Evolutionary conservation across 768 basidiomycete genomes (phyloP).

Genomic region (Suillus bovinus): DNA sequence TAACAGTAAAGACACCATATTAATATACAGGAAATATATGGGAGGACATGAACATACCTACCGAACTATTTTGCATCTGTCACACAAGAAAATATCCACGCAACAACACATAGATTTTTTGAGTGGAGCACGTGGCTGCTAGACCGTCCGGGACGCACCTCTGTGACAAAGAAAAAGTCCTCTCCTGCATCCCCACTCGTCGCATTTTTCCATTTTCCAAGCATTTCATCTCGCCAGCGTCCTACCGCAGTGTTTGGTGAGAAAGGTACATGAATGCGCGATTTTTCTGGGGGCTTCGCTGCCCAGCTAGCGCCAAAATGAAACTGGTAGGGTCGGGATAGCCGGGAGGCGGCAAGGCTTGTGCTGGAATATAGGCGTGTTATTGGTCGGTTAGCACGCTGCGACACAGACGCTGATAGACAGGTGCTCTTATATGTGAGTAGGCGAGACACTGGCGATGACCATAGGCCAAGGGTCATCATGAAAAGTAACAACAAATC

Average conservation of each 20-base stretch:
- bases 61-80: slow-evolving; percentile 79
- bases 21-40: slow-evolving; percentile 16
- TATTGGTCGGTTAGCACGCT: background rate
- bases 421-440: slow-evolving; percentile 7
- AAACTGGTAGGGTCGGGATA: slow-evolving; percentile 62
- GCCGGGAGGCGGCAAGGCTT: slow-evolving; percentile 24
- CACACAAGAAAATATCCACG: slow-evolving; percentile 10
- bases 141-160: slow-evolving; percentile 45
- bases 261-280: slow-evolving; percentile 48
- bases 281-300: slow-evolving; percentile 57
- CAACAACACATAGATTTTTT: slow-evolving; percentile 6
- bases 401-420: slow-evolving; percentile 5
- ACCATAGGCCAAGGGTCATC: background rate
- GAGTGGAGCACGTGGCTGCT: background rate
- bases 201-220: slow-evolving; percentile 45
- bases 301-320: slow-evolving; percentile 80
- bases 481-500: background rate
- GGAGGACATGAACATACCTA: slow-evolving; percentile 42
- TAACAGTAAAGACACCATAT: slow-evolving; percentile 32
- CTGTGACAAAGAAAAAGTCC: slow-evolving; percentile 67
- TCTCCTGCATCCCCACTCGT: slow-evolving; percentile 49
- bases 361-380: slow-evolving; percentile 3
- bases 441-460: slow-evolving; percentile 18
- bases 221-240: slow-evolving; percentile 66
- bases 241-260: slow-evolving; percentile 57